Conservation (phyloP, 176 grass and related monocot genomes). For the Avena sativa region DNA sequence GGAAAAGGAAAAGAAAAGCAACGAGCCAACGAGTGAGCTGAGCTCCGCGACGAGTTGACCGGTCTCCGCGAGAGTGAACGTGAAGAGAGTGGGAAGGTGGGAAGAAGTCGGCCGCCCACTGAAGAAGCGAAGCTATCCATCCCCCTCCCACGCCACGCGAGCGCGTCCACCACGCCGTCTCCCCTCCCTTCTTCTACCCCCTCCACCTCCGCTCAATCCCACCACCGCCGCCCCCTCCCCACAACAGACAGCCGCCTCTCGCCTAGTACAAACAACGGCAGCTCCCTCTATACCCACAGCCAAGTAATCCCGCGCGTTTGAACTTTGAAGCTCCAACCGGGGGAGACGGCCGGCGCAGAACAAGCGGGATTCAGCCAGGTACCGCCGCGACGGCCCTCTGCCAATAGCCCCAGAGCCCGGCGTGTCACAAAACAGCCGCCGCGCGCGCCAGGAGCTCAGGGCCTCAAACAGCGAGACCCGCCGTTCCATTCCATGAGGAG, state of each 20-base stretch:
- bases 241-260: background rate
- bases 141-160: background rate
- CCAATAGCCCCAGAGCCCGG: background rate
- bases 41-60: slow-evolving; percentile 19
- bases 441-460: background rate
- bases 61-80: background rate
- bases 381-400: background rate
- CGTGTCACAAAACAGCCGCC: background rate
- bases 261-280: background rate
- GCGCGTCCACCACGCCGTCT: background rate
- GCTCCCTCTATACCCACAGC: background rate
- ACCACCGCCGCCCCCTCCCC: background rate
- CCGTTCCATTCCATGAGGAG: background rate
- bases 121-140: slow-evolving; percentile 26
- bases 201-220: background rate
- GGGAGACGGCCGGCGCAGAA: background rate
- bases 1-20: background rate
- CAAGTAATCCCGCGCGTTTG: background rate
- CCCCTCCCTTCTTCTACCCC: slow-evolving; percentile 42
- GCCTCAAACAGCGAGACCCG: too few relatives aligned
- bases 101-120: slow-evolving; percentile 44
- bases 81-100: slow-evolving; percentile 31
- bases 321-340: too few relatives aligned
- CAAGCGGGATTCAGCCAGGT: background rate
- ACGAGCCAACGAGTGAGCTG: slow-evolving; percentile 22